phyloP scores from a whole-genome alignment of 495 filamentous ascomycete species.

The Penicillium simplicissimum region DNA sequence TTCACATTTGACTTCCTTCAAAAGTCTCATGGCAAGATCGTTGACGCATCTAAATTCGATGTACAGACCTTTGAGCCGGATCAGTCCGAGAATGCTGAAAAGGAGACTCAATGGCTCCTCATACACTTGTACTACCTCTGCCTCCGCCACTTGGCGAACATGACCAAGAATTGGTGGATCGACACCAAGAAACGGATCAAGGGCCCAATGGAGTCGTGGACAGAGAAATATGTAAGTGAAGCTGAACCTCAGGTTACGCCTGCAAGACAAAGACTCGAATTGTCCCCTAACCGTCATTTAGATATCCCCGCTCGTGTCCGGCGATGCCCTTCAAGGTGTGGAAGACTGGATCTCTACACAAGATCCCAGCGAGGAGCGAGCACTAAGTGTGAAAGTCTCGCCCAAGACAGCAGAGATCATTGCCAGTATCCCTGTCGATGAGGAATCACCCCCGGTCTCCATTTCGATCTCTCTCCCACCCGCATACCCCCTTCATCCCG shows the following conservation, averaged over 20 bases:
- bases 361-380: slow-evolving; percentile 62
- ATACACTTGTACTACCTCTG: slow-evolving; percentile 83
- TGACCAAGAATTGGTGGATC: slow-evolving; percentile 86
- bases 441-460: slow-evolving; percentile 74
- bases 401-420: slow-evolving; percentile 69
- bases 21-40: slow-evolving; percentile 63
- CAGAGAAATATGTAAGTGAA: slow-evolving; percentile 65
- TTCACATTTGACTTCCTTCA: slow-evolving; percentile 84
- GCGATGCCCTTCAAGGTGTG: slow-evolving; percentile 69
- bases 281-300: slow-evolving; percentile 19
- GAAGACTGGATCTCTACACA: slow-evolving; percentile 64
- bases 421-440: slow-evolving; percentile 83
- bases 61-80: slow-evolving; percentile 68
- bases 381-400: slow-evolving; percentile 71
- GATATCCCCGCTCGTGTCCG: slow-evolving; percentile 80
- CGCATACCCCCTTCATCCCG: slow-evolving; percentile 76
- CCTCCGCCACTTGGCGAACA: slow-evolving; percentile 70
- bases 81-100: slow-evolving; percentile 58
- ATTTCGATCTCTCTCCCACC: slow-evolving; percentile 77
- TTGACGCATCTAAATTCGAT: slow-evolving; percentile 67
- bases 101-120: slow-evolving; percentile 77
- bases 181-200: slow-evolving; percentile 73
- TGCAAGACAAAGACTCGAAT: not conserved
- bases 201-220: slow-evolving; percentile 75
- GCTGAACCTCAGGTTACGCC: not conserved